Percentiles rank a stretch among this genome's conserved stretches.
Evolutionary conservation across 129 eudicot species (phyloP).

Genomic region (Centaurea solstitialis): DNA sequence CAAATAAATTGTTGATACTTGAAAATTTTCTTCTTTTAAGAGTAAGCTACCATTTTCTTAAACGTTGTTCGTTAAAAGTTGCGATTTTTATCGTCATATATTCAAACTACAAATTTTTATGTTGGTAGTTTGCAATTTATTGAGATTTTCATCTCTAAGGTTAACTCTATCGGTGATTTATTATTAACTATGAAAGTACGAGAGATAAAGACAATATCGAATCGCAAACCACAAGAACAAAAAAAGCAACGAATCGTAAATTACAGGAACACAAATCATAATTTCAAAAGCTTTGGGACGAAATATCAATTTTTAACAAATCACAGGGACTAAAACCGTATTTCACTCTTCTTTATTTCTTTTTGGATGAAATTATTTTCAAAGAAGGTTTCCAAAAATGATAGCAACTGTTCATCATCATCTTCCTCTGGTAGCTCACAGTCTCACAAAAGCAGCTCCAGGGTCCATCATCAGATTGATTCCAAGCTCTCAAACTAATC

Average conservation of each 20-base stretch:
- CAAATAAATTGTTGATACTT: too few relatives aligned
- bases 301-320: background rate
- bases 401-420: slow-evolving; percentile 1
- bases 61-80: background rate
- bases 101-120: too few relatives aligned
- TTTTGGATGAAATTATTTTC: background rate
- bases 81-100: background rate
- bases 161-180: background rate
- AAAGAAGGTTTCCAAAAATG: slow-evolving; percentile 7
- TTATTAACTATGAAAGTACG: background rate
- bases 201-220: too few relatives aligned
- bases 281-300: background rate
- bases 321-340: background rate
- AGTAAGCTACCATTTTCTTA: background rate
- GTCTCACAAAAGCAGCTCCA: slow-evolving; percentile 15
- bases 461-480: background rate
- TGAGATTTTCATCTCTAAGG: background rate
- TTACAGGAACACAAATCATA: too few relatives aligned
- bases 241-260: too few relatives aligned
- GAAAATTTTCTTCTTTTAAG: too few relatives aligned
- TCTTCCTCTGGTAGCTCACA: slow-evolving; percentile 5
- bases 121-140: background rate
- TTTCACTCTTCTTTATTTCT: too few relatives aligned
- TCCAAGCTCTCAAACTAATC: background rate
- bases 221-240: too few relatives aligned